A percentile compares a stretch with the other conserved stretches of the same genome.
Conservation (phyloP, 345 rosid species). For the Eucalyptus guilfoylei region DNA sequence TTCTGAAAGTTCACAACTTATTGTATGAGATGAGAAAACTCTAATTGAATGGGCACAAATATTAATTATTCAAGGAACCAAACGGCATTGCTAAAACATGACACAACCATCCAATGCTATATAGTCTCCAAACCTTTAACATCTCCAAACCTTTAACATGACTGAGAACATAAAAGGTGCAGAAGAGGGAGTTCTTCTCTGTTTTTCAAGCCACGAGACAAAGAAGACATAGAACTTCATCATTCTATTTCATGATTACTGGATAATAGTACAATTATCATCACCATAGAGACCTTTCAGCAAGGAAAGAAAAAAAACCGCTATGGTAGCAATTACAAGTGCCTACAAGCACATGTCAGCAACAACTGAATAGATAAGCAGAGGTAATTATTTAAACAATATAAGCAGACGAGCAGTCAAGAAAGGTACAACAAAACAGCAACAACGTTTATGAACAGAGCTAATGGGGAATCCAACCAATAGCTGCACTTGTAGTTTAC, state of each 20-base stretch:
- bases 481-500: not conserved
- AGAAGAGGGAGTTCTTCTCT: not conserved
- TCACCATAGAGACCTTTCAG: not conserved
- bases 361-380: not conserved
- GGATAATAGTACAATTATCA: not conserved
- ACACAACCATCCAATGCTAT: not conserved
- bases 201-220: not conserved
- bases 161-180: not conserved
- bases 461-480: not conserved
- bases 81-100: not conserved
- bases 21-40: not conserved
- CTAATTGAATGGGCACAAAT: not conserved
- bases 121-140: not conserved
- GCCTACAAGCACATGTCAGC: not conserved
- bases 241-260: not conserved
- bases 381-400: not conserved
- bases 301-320: not conserved
- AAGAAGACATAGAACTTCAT: not conserved
- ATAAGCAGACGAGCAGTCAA: not conserved
- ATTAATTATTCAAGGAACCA: not conserved
- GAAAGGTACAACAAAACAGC: not conserved
- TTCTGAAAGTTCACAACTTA: conserved; percentile 24
- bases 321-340: not conserved
- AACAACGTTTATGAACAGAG: not conserved
- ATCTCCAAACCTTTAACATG: not conserved